Evolutionary conservation across 805 yeast species (phyloP).

Genomic region (Hanseniaspora meyeri): DNA sequence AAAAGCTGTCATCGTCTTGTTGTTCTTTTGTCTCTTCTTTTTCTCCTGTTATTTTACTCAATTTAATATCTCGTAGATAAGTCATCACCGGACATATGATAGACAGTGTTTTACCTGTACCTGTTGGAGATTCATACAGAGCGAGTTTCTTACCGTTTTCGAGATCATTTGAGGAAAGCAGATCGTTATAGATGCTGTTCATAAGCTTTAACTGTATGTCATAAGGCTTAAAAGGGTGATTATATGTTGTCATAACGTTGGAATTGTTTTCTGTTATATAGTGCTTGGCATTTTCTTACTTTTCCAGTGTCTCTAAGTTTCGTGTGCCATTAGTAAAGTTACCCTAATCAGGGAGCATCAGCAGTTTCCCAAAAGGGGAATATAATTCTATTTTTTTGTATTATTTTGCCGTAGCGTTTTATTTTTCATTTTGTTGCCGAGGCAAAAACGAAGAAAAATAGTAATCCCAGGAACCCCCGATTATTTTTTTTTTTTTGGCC

Average conservation of each 20-base stretch:
- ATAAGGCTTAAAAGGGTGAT: constrained; percentile 78
- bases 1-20: constrained; percentile 22
- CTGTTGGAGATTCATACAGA: constrained; percentile 85
- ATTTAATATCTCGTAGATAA: constrained; percentile 55
- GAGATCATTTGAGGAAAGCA: constrained; percentile 30
- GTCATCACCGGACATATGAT: constrained; percentile 73
- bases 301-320: no score
- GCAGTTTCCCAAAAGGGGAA: neutral
- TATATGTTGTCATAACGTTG: constrained; percentile 27
- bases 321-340: no score
- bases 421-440: neutral
- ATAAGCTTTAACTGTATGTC: constrained; percentile 64
- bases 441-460: neutral
- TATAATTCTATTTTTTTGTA: no score
- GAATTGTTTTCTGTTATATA: no score
- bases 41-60: neutral
- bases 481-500: no score
- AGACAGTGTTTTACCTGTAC: constrained; percentile 85
- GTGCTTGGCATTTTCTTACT: no score
- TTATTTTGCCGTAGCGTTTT: neutral
- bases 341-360: no score
- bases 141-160: constrained; percentile 46
- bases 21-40: constrained; percentile 16
- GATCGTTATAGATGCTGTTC: constrained; percentile 56
- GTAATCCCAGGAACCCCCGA: no score